Evolutionary conservation across 2,329 filamentous ascomycete genomes (phyloP).

Genomic region (Huntiella moniliformis): DNA sequence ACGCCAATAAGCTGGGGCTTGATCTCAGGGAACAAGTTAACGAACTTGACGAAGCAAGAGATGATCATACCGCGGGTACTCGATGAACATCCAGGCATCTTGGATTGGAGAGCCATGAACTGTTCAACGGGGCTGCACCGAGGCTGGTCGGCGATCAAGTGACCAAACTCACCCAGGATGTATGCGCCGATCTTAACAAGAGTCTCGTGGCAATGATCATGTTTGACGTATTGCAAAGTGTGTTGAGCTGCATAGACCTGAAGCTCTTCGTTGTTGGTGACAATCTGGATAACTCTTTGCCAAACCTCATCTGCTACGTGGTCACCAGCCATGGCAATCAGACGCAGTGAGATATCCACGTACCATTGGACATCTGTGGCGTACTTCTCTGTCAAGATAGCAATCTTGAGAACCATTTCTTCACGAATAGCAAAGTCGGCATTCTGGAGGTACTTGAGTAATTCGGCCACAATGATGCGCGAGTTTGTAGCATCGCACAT

Average conservation of each 20-base stretch:
- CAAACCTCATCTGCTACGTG: conserved; percentile 98
- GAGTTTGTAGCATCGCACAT: conserved; percentile 98
- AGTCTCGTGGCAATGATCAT: conserved; percentile 88
- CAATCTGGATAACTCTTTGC: conserved; percentile 96
- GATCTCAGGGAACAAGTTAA: conserved; percentile 96
- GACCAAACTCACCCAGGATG: conserved; percentile 88
- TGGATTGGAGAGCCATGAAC: conserved; percentile 77
- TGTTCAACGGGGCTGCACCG: conserved; percentile 95
- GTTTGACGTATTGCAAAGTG: conserved; percentile 78
- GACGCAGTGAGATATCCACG: conserved; percentile 84
- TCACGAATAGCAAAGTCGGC: conserved; percentile 96
- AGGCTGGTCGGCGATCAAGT: conserved; percentile 79
- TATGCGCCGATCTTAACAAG: conserved; percentile 96
- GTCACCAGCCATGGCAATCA: conserved; percentile 92
- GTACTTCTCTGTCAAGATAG: conserved; percentile 95
- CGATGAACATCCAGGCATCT: conserved; percentile 75
- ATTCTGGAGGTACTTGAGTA: conserved; percentile 84
- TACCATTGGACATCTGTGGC: conserved; percentile 98
- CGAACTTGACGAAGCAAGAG: conserved; percentile 91
- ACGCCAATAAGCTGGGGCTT: conserved; percentile 84
- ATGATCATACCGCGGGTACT: conserved; percentile 84
- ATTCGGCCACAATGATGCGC: conserved; percentile 77
- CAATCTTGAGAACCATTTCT: conserved; percentile 98
- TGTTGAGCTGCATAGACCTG: conserved; percentile 94
- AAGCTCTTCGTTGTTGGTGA: conserved; percentile 96